These are phyloP conservation scores for Cladophialophora bantiana DNA, from an alignment of 2,329 filamentous ascomycete genomes.

Conservation along the genomic window DNA sequence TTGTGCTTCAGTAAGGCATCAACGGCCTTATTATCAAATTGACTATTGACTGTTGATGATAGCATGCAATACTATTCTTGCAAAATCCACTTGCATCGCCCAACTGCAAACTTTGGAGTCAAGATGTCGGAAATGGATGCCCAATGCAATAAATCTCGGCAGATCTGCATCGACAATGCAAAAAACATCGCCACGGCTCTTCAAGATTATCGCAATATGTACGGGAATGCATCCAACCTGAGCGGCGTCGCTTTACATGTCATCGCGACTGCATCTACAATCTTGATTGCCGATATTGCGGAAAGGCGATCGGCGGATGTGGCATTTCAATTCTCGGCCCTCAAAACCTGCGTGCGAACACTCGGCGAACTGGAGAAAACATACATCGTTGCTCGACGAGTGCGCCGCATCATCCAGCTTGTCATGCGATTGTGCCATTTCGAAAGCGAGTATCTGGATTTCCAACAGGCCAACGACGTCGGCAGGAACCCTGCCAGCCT, in stretches of 20 bases:
- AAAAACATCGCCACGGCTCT: slow-evolving; percentile 26
- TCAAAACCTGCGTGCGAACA: slow-evolving; percentile 34
- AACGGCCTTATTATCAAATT: background rate
- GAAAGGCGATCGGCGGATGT: slow-evolving; percentile 26
- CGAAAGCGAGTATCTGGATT: slow-evolving; percentile 16
- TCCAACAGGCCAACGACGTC: slow-evolving; percentile 7
- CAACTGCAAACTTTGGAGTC: slow-evolving; percentile 17
- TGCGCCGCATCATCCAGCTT: slow-evolving; percentile 22
- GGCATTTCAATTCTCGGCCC: slow-evolving; percentile 24
- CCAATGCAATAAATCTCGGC: slow-evolving; percentile 20
- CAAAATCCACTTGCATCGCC: slow-evolving; percentile 20
- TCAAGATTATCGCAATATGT: slow-evolving; percentile 26
- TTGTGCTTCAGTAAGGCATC: slow-evolving; percentile 5
- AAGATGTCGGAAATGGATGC: background rate
- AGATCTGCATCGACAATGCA: slow-evolving; percentile 30
- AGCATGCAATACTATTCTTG: slow-evolving; percentile 17
- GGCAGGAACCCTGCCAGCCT: background rate
- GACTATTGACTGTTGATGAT: background rate
- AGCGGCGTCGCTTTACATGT: slow-evolving; percentile 32
- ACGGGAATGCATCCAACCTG: slow-evolving; percentile 30
- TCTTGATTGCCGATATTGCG: slow-evolving; percentile 31
- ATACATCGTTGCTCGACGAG: slow-evolving; percentile 32
- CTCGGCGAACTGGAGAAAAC: slow-evolving; percentile 35
- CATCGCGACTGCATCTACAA: slow-evolving; percentile 32
- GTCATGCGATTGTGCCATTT: slow-evolving; percentile 24